A percentile compares a stretch with the other conserved stretches of the same genome.
phyloP scores from a whole-genome alignment of 768 basidiomycete genomes.

The Mycena capillaripes region DNA sequence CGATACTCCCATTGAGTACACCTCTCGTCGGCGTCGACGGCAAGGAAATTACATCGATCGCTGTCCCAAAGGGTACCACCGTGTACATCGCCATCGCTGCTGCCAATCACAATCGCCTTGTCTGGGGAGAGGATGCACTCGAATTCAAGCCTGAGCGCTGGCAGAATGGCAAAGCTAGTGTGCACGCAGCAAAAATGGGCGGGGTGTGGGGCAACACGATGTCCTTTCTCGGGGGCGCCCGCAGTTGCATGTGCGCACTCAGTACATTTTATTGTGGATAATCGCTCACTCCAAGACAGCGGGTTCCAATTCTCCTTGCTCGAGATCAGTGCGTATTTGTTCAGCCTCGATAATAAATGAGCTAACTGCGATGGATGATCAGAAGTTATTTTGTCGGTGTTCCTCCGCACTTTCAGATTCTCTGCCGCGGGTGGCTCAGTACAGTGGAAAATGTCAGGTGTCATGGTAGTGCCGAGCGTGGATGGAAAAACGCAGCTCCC shows the following conservation, averaged over 20 bases:
- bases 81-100: neutral
- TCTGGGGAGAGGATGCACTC: constrained; percentile 4
- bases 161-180: constrained; percentile 28
- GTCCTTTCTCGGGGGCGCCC: constrained; percentile 13
- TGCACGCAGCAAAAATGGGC: neutral
- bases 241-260: constrained; percentile 11
- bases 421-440: neutral
- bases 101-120: neutral
- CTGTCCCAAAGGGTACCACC: neutral
- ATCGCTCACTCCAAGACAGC: neutral
- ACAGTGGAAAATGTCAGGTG: neutral
- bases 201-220: constrained; percentile 18
- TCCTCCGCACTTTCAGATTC: constrained; percentile 1
- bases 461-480: constrained; percentile 4
- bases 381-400: neutral
- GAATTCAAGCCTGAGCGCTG: constrained; percentile 42
- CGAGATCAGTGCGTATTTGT: neutral
- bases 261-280: neutral
- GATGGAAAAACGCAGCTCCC: constrained; percentile 3
- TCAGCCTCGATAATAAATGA: neutral
- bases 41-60: neutral
- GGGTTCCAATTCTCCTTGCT: constrained; percentile 4
- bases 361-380: neutral
- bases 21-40: neutral
- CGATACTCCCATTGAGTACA: neutral